Evolutionary conservation across 345 rosid genomes (phyloP).

Genomic region (Psidium friedrichsthalianum): DNA sequence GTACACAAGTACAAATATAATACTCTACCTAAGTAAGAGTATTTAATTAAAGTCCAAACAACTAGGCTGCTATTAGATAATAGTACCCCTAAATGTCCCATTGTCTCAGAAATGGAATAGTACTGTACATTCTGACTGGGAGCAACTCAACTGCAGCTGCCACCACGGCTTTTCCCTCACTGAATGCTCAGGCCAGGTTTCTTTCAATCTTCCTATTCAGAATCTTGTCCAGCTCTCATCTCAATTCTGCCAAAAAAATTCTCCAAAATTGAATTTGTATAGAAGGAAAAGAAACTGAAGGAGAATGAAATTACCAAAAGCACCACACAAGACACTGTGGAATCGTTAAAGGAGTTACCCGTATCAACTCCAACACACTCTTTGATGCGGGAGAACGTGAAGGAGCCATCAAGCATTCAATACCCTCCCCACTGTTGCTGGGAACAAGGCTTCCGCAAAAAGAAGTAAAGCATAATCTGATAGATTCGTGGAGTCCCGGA

Average conservation of each 20-base stretch:
- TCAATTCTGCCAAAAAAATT: constrained; percentile 39
- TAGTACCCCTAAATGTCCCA: neutral
- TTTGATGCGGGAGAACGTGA: constrained; percentile 82
- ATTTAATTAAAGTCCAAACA: neutral
- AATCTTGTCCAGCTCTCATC: constrained; percentile 75
- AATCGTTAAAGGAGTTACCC: constrained; percentile 24
- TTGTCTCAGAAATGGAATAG: neutral
- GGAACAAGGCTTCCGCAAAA: constrained; percentile 76
- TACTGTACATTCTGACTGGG: constrained; percentile 32
- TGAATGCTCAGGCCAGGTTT: constrained; percentile 56
- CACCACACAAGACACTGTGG: neutral
- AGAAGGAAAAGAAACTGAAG: neutral
- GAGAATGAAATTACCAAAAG: neutral
- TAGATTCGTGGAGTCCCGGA: constrained; percentile 87
- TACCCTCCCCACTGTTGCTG: constrained; percentile 65
- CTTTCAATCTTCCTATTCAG: constrained; percentile 76
- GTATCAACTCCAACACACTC: constrained; percentile 65
- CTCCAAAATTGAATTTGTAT: neutral
- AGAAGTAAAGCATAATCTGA: constrained; percentile 92
- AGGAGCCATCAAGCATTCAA: constrained; percentile 98
- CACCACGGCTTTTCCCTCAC: constrained; percentile 81
- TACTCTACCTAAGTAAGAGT: neutral
- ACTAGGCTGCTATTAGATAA: neutral
- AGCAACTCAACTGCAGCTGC: constrained; percentile 77
- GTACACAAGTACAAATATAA: neutral